Base-by-base conservation (phyloP, 2,329 filamentous ascomycete species). In the Colletotrichum paranaense region DNA sequence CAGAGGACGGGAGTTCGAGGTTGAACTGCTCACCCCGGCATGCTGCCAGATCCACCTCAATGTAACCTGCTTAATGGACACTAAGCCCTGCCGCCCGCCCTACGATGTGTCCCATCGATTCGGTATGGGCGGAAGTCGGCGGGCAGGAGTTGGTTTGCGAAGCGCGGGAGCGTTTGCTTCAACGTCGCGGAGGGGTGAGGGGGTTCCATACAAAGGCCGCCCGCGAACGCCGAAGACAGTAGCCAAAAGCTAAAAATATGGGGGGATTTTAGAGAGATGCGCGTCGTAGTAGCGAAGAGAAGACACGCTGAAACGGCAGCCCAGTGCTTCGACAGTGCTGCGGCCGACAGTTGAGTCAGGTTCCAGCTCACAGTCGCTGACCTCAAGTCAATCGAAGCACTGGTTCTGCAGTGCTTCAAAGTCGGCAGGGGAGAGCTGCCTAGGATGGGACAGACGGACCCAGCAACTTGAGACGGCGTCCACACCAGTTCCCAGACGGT, bases 241-340 rank as follows among this genome's bases (percentile, higher is more conserved):
- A 56, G 42, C 30, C 9, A n/a, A 46, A 73, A 69, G 65, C 42
- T 73, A 66, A 71, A 66, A 65, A 8, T 71, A 71, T 62, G 71
- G 60, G 38, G 32, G 35, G 46, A 38, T 24, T 2, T n/a, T 26
- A 24, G 30, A 49, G 8, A 49, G 42, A 32, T 35, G 28, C n/a
- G 26, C 42, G 60, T 35, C 12, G 57, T 35, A 28, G 32, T 16
- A 42, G 57, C 22, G 22, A 26, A n/a, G 24, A 35, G 22, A 46
- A 19, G 52, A 55, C 4, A 53, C 28, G 12, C 60, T 73, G 67
- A 73, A 66, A 71, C 71, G 49, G 24, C 22, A 57, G 26, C 26
- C 14, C 8, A 9, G 16, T 69, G 32, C 38, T 26, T 49, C 26
- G 28, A 35, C 11, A 11, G 22, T 22, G 19, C 6, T 52, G 42